Percentiles rank a stretch among this genome's conserved stretches.
Conservation (phyloP, 2,329 filamentous ascomycete species). For the Pestalotiopsis sp. region DNA sequence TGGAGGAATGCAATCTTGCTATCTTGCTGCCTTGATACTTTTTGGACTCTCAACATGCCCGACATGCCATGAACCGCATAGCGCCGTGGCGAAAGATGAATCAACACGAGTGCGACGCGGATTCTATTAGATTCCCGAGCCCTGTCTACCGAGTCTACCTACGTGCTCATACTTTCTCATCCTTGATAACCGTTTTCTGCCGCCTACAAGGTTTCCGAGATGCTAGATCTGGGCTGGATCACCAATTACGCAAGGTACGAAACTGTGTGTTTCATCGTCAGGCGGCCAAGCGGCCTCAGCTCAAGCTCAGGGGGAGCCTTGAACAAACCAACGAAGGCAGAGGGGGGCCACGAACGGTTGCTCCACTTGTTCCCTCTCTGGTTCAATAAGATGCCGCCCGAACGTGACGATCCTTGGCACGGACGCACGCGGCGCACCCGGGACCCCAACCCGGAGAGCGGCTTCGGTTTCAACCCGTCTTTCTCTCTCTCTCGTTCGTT, state of each 20-base stretch:
- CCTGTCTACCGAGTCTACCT: background rate
- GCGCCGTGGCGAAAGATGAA: background rate
- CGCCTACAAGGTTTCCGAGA: background rate
- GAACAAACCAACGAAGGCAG: too few relatives aligned
- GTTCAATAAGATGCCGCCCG: background rate
- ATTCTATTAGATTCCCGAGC: background rate
- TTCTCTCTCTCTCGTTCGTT: background rate
- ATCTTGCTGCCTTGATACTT: background rate
- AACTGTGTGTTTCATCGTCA: slow-evolving; percentile 1
- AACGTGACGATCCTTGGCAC: background rate
- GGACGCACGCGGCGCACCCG: background rate
- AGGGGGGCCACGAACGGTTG: background rate
- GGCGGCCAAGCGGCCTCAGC: background rate
- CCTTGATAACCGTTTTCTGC: background rate
- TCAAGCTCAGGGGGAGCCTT: background rate
- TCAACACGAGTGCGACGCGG: background rate
- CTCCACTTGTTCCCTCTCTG: background rate
- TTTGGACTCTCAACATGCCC: slow-evolving; percentile 1
- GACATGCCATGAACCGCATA: background rate
- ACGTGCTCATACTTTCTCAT: background rate
- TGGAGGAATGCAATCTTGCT: background rate
- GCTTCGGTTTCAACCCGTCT: background rate
- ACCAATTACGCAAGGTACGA: background rate
- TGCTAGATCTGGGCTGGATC: background rate
- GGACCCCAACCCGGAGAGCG: background rate